Conservation (phyloP, 2,329 filamentous ascomycete genomes). For the Metarhizium sp. region DNA sequence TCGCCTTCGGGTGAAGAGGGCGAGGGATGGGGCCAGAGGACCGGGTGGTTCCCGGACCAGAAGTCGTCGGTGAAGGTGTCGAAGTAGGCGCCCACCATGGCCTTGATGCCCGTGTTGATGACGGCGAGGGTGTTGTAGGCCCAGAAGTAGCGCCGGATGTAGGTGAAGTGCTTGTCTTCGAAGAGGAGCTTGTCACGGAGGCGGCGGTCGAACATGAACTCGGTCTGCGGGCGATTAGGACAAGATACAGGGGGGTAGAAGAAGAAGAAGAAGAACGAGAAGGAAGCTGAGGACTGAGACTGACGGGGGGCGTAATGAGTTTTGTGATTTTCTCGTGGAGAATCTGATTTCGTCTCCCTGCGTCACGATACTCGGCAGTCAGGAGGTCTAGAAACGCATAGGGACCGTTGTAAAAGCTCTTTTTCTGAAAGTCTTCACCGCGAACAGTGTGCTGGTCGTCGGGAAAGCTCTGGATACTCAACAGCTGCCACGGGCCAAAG, state of each 20-base stretch:
- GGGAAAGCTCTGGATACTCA: slow-evolving; percentile 49
- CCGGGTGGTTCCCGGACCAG: slow-evolving; percentile 45
- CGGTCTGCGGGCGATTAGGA: slow-evolving; percentile 18
- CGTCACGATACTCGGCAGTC: slow-evolving; percentile 50
- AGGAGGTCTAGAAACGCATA: slow-evolving; percentile 52
- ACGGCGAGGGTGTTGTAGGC: slow-evolving; percentile 51
- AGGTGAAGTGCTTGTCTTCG: slow-evolving; percentile 51
- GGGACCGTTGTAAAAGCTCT: slow-evolving; percentile 49
- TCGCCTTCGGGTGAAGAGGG: slow-evolving; percentile 33
- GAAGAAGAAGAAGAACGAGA: no score
- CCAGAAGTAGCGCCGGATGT: slow-evolving; percentile 54
- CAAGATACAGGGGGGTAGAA: no score
- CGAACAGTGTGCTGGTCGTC: slow-evolving; percentile 49
- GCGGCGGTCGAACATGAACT: slow-evolving; percentile 49
- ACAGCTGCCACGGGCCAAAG: slow-evolving; percentile 51
- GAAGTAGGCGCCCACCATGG: slow-evolving; percentile 46
- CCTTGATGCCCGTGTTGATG: slow-evolving; percentile 49
- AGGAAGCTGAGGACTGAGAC: no score
- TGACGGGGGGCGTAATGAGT: slow-evolving; percentile 34
- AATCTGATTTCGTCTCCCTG: slow-evolving; percentile 45
- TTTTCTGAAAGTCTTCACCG: slow-evolving; percentile 40
- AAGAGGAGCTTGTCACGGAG: slow-evolving; percentile 50
- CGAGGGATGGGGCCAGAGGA: slow-evolving; percentile 44
- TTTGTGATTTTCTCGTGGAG: slow-evolving; percentile 48
- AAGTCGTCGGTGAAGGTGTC: slow-evolving; percentile 50